phyloP scores from a whole-genome alignment of 1,139 yeast species.

The Sugiyamaella pinicola region DNA sequence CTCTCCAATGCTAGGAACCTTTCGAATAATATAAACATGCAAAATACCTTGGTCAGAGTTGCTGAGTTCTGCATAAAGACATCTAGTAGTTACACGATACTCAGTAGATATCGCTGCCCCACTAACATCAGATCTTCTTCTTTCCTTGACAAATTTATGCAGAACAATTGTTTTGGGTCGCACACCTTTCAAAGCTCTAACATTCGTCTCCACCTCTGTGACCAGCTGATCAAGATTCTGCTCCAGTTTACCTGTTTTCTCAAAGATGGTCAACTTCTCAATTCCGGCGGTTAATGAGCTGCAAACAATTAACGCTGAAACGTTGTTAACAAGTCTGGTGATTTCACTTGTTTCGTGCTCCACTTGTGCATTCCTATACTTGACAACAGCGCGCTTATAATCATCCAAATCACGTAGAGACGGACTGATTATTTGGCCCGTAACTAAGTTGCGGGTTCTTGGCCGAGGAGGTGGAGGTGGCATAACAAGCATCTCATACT shows the following conservation, averaged over 20 bases:
- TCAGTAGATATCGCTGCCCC: background rate
- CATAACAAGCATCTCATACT: constrained; percentile 23
- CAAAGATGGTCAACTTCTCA: constrained; percentile 31
- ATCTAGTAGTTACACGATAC: background rate
- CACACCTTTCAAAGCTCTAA: background rate
- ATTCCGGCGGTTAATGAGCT: constrained; percentile 26
- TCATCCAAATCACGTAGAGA: constrained; percentile 23
- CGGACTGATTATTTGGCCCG: constrained; percentile 26
- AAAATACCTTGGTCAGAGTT: constrained; percentile 8
- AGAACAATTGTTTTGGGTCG: background rate
- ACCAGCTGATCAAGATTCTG: constrained; percentile 19
- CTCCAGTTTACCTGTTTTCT: constrained; percentile 27
- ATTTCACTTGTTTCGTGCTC: constrained; percentile 25
- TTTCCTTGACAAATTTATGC: constrained; percentile 1
- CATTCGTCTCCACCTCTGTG: background rate
- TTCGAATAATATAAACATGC: constrained; percentile 22
- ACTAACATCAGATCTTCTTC: background rate
- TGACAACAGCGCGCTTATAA: constrained; percentile 19
- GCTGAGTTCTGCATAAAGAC: background rate
- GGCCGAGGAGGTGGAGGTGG: constrained; percentile 31
- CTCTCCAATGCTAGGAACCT: constrained; percentile 6
- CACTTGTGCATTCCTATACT: constrained; percentile 19
- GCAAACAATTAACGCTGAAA: constrained; percentile 31
- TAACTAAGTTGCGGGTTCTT: constrained; percentile 22
- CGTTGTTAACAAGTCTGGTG: constrained; percentile 28